Evolutionary conservation across 768 basidiomycete species (phyloP).

Genomic region (Boletus fagicola): DNA sequence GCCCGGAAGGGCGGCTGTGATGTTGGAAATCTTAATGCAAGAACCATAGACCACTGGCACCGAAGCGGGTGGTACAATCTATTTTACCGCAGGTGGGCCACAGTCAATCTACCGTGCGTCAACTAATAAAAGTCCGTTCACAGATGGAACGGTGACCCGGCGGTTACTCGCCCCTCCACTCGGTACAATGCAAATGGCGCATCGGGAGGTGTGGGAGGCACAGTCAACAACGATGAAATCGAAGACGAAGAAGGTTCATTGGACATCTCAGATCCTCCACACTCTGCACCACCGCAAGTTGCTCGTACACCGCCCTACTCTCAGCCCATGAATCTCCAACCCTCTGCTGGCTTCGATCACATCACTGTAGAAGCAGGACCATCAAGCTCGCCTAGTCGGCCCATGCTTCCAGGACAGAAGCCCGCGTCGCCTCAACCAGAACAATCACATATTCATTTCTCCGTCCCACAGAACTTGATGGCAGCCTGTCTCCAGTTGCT

Average conservation of each 20-base stretch:
- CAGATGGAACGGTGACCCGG: slow-evolving; percentile 69
- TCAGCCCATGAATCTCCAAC: slow-evolving; percentile 14
- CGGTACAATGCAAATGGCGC: slow-evolving; percentile 35
- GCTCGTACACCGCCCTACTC: slow-evolving; percentile 24
- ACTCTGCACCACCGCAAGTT: slow-evolving; percentile 31
- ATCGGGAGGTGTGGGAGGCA: slow-evolving; percentile 28
- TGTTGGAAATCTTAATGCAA: slow-evolving; percentile 69
- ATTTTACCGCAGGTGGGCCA: slow-evolving; percentile 61
- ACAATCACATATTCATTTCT: slow-evolving; percentile 45
- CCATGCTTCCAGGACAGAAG: slow-evolving; percentile 7
- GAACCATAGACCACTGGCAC: slow-evolving; percentile 80
- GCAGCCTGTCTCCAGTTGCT: slow-evolving; percentile 57
- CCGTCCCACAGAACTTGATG: slow-evolving; percentile 57
- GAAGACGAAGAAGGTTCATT: slow-evolving; percentile 51
- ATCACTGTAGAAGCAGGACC: slow-evolving; percentile 19
- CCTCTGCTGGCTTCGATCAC: slow-evolving; percentile 16
- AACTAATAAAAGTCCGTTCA: slow-evolving; percentile 6
- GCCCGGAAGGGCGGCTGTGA: slow-evolving; percentile 67
- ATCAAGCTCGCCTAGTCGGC: slow-evolving; percentile 18
- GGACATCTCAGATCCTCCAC: slow-evolving; percentile 39
- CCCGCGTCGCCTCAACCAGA: slow-evolving; percentile 31
- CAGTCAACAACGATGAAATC: slow-evolving; percentile 43
- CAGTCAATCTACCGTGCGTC: neutral
- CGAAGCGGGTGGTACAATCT: slow-evolving; percentile 72
- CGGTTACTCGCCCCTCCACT: slow-evolving; percentile 49